Conservation (phyloP, 805 yeast genomes). For the Candida dendrica region DNA sequence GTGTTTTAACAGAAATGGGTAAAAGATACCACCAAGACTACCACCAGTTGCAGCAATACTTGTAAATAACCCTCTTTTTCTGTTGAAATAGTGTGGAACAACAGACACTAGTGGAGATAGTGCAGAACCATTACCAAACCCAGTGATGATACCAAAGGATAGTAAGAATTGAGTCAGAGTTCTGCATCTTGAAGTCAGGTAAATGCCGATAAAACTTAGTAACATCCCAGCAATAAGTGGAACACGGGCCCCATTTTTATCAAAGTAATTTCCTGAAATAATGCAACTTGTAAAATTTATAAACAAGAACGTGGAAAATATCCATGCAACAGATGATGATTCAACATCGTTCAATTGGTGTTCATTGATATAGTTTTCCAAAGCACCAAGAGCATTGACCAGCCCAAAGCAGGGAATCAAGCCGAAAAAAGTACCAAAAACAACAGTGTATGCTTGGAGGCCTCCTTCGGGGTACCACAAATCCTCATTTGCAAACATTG, state of each 20-base stretch:
- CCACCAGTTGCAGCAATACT: conserved; percentile 45
- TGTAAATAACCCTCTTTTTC: conserved; percentile 46
- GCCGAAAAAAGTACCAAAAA: conserved; percentile 53
- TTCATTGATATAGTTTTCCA: conserved; percentile 49
- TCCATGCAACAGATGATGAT: conserved; percentile 50
- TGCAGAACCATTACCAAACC: conserved; percentile 50
- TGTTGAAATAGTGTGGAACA: conserved; percentile 57
- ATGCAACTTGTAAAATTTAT: conserved; percentile 42
- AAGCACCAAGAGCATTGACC: conserved; percentile 52
- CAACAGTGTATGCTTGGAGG: conserved; percentile 43
- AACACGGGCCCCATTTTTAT: conserved; percentile 39
- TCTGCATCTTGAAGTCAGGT: conserved; percentile 43
- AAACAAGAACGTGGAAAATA: conserved; percentile 50
- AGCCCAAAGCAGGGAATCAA: conserved; percentile 47
- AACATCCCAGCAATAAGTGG: conserved; percentile 36
- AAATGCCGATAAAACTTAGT: conserved; percentile 39
- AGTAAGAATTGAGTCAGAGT: conserved; percentile 55
- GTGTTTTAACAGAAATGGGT: conserved; percentile 44
- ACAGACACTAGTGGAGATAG: conserved; percentile 59
- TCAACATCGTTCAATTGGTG: conserved; percentile 43
- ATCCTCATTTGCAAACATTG: conserved; percentile 8
- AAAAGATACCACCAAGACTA: conserved; percentile 44
- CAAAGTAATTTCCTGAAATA: conserved; percentile 51
- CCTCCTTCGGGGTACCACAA: conserved; percentile 55
- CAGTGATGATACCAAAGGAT: conserved; percentile 45